Evolutionary conservation across 2,329 filamentous ascomycete genomes (phyloP), one percentile per base, ranked within the genome.

Genomic region (Diaporthe capsici): DNA sequence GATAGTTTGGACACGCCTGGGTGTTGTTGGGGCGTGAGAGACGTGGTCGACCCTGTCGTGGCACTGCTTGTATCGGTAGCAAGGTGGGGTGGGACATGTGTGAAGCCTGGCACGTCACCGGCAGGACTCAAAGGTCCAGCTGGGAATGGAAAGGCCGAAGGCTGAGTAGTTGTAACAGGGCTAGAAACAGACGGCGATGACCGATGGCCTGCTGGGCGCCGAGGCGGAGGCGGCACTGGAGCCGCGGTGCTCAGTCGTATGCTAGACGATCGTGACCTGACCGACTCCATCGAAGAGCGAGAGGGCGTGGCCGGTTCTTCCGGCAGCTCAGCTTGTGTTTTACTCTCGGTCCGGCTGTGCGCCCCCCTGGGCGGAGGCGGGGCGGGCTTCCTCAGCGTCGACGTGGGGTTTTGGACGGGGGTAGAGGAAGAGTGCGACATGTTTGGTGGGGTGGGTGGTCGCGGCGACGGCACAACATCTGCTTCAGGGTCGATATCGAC

Each of bases 191-290:
- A 75, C 2, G 75, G 75, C 20, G 68, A 73, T 20, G 60, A 51
- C 3, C 75, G 61, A 58, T 76, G 75, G 2, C n/a, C 63, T 85
- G 84, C 44, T 84, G 86, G 86, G 42, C 90, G 86, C 60, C 90
- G 85, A 12, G 90, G 89, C 1, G 90, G 90, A 25, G 90, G 90
- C 22, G 90, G 90, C 12, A 87, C 86, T 0, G 89, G 90, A 0
- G 85, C 86, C 72, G 83, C 82, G 25, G 82, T 80, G 74, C 83
- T 84, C 70, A 84, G 82, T 55, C 87, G 87, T 47, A 86, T 79
- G 76, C 86, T 88, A 28, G 87, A 87, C 5, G 88, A 82, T 10
- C 87, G 85, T 1, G 88, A 87, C 6, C 84, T 82, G 7, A 82
- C 84, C 10, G 89, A 90, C n/a, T 90, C 88, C 12, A 86, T 72